Conservation (phyloP, 2,329 filamentous ascomycete genomes). For the Calonectria multiphialidica region DNA sequence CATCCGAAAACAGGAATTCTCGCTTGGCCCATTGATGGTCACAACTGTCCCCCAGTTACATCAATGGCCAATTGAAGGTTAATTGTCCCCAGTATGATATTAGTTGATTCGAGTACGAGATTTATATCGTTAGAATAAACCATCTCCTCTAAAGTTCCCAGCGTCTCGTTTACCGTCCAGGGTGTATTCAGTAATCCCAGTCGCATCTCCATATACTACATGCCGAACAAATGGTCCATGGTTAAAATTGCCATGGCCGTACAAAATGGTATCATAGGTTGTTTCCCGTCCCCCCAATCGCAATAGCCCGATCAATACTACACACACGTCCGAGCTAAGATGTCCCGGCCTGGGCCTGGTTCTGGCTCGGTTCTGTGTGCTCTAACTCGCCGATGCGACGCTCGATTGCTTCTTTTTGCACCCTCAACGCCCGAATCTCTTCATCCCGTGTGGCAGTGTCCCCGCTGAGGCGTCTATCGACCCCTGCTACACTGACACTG, state of each 20-base stretch:
- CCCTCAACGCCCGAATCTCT: conserved; percentile 47
- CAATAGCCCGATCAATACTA: conserved; percentile 19
- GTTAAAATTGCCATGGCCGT: conserved; percentile 30
- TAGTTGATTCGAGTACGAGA: too few species aligned
- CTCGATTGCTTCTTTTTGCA: conserved; percentile 51
- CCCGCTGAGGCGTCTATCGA: conserved; percentile 37
- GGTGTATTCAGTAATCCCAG: conserved; percentile 7
- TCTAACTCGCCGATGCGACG: conserved; percentile 51
- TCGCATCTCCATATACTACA: conserved; percentile 11
- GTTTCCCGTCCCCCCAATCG: conserved; percentile 32
- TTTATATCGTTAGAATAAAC: not conserved
- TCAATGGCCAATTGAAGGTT: too few species aligned
- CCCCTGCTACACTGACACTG: conserved; percentile 37
- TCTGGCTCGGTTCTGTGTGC: conserved; percentile 36
- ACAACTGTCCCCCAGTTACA: too few species aligned
- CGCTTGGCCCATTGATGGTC: not conserved
- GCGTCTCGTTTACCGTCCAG: conserved; percentile 1
- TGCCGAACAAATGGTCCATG: conserved; percentile 32
- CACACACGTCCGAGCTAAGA: conserved; percentile 5
- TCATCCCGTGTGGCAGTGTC: conserved; percentile 41
- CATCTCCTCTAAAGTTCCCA: not conserved
- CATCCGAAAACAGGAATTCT: not conserved
- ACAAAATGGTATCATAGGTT: conserved; percentile 48
- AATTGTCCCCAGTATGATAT: not conserved
- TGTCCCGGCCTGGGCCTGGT: conserved; percentile 12